phyloP scores from a whole-genome alignment of 73 alveolate species.

The Paramecium caudatum region DNA sequence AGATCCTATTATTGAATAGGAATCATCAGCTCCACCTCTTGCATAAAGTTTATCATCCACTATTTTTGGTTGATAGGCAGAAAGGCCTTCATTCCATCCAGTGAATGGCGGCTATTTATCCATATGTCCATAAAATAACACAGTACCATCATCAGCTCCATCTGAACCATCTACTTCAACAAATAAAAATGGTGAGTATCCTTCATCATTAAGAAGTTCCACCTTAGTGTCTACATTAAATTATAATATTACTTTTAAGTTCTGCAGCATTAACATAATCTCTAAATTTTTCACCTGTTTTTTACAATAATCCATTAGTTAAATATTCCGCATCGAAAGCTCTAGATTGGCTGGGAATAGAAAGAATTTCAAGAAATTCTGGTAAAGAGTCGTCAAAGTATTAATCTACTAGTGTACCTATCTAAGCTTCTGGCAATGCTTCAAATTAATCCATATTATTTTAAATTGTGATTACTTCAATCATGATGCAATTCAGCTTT shows the following conservation, averaged over 20 bases:
- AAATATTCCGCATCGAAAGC: conserved; percentile 45
- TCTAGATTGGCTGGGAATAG: conserved; percentile 60
- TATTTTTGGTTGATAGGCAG: conserved; percentile 84
- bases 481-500: neutral
- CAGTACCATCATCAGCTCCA: conserved; percentile 68
- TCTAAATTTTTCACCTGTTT: conserved; percentile 14
- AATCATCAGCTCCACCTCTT: conserved; percentile 97
- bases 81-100: conserved; percentile 89
- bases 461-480: neutral
- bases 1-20: conserved; percentile 89
- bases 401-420: neutral
- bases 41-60: conserved; percentile 86
- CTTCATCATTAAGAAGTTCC: conserved; percentile 69
- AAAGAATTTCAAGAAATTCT: neutral
- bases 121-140: conserved; percentile 87
- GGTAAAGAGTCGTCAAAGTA: conserved; percentile 21
- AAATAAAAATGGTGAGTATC: conserved; percentile 73
- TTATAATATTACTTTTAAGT: neutral
- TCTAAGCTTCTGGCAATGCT: neutral
- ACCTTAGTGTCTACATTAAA: conserved; percentile 13
- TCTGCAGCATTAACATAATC: neutral
- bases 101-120: conserved; percentile 88
- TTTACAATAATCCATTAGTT: conserved; percentile 11
- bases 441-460: conserved; percentile 29
- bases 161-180: conserved; percentile 68